phyloP scores from a whole-genome alignment of 2,329 filamentous ascomycete genomes.

The Aspergillus sp. region DNA sequence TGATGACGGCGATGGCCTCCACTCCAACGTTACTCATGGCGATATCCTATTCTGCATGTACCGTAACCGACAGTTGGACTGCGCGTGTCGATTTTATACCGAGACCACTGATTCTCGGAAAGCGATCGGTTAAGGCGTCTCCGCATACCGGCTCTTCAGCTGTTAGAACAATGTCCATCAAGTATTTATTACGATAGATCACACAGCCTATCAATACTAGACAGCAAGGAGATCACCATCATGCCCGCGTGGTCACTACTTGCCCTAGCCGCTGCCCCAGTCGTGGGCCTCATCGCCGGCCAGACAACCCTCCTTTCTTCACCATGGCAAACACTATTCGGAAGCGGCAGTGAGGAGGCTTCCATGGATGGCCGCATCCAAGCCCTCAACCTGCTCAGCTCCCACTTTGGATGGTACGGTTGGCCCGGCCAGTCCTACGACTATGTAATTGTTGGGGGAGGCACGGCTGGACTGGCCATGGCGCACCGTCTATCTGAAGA shows the following conservation, averaged over 20 bases:
- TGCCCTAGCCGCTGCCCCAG: neutral
- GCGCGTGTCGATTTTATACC: neutral
- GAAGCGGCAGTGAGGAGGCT: neutral
- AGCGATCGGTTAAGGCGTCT: neutral
- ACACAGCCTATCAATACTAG: too few relatives aligned
- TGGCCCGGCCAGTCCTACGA: slow-evolving; percentile 21
- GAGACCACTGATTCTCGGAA: neutral
- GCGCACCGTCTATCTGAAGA: slow-evolving; percentile 55
- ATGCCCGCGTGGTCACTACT: neutral
- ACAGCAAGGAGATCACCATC: neutral
- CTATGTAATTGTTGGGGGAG: slow-evolving; percentile 36
- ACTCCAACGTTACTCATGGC: neutral
- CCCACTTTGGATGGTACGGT: neutral
- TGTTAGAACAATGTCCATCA: neutral
- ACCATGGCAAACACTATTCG: neutral
- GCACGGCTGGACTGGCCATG: slow-evolving; percentile 43
- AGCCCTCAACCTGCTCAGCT: neutral
- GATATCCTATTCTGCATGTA: neutral
- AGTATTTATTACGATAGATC: too few relatives aligned
- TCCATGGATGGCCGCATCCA: neutral
- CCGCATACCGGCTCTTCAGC: neutral
- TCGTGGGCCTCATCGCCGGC: neutral
- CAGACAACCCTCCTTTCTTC: neutral
- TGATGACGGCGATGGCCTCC: neutral
- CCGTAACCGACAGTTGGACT: neutral